Conservation (phyloP, 2,329 filamentous ascomycete species). For the Stachybotrys echinatus region DNA sequence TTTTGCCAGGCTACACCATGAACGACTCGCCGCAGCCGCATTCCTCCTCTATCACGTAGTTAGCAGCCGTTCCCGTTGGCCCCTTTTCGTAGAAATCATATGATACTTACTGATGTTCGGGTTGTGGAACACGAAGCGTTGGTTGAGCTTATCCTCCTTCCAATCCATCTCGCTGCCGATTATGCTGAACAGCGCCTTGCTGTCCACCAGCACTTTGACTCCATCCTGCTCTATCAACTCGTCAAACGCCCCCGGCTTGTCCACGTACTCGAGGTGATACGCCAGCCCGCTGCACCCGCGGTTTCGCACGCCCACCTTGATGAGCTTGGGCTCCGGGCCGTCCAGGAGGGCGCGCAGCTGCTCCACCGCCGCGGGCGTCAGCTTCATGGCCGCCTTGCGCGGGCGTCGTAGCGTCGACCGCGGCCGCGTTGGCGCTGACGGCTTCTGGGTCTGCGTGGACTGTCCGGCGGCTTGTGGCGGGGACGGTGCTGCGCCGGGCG, state of each 20-base stretch:
- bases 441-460: constrained; percentile 46
- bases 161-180: constrained; percentile 99
- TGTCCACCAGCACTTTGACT: constrained; percentile 92
- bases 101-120: constrained; percentile 91
- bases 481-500: constrained; percentile 15
- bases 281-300: constrained; percentile 89
- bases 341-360: constrained; percentile 74
- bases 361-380: constrained; percentile 73
- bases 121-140: constrained; percentile 91
- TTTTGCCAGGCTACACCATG: constrained; percentile 38
- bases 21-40: constrained; percentile 97
- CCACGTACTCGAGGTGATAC: constrained; percentile 92
- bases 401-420: constrained; percentile 40
- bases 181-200: constrained; percentile 95
- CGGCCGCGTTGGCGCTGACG: constrained; percentile 48
- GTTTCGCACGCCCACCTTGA: constrained; percentile 91
- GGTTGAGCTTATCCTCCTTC: constrained; percentile 90
- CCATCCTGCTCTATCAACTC: constrained; percentile 94
- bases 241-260: constrained; percentile 82
- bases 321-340: constrained; percentile 84
- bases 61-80: constrained; percentile 14
- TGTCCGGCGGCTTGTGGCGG: constrained; percentile 21
- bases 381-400: constrained; percentile 85
- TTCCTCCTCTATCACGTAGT: constrained; percentile 69
- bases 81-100: neutral